Evolutionary conservation across 179 eudicot genomes (phyloP).

Genomic region (Carnegiea gigantea): DNA sequence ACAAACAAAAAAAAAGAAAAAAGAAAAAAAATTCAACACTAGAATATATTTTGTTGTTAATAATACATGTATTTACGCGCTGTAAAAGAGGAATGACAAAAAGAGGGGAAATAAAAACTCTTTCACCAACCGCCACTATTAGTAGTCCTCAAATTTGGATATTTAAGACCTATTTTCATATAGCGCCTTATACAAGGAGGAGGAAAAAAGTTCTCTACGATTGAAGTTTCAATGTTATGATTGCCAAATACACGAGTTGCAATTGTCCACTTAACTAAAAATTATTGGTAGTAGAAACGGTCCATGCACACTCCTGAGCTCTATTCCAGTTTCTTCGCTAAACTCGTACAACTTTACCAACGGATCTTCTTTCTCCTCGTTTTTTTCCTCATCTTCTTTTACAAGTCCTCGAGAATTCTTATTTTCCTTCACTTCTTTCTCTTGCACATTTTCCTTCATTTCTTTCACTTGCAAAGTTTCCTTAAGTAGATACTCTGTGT

Average conservation of each 20-base stretch:
- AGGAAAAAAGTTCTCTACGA: no score
- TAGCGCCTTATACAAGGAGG: no score
- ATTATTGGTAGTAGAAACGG: not conserved
- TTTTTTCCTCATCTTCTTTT: not conserved
- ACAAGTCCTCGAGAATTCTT: not conserved
- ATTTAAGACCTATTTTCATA: no score
- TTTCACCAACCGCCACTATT: no score
- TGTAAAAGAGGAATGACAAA: no score
- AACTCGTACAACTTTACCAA: conserved; percentile 33
- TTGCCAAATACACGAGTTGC: not conserved
- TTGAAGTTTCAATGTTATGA: no score
- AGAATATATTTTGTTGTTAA: not conserved
- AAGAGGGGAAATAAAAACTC: not conserved
- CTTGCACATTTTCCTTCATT: conserved; percentile 4
- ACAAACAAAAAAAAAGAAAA: not conserved
- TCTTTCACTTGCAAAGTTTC: conserved; percentile 45
- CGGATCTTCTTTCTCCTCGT: conserved; percentile 18
- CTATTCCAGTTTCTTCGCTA: conserved; percentile 30
- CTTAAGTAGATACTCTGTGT: conserved; percentile 4
- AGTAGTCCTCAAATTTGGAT: no score
- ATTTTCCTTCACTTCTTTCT: conserved; percentile 30
- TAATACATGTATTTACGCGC: not conserved
- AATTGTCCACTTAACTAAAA: conserved; percentile 1
- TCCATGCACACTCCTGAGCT: not conserved
- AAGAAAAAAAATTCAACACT: not conserved